These are phyloP conservation scores for Aspergillus sp. DNA, from an alignment of 2,329 filamentous ascomycete species.

Conservation along the genomic window DNA sequence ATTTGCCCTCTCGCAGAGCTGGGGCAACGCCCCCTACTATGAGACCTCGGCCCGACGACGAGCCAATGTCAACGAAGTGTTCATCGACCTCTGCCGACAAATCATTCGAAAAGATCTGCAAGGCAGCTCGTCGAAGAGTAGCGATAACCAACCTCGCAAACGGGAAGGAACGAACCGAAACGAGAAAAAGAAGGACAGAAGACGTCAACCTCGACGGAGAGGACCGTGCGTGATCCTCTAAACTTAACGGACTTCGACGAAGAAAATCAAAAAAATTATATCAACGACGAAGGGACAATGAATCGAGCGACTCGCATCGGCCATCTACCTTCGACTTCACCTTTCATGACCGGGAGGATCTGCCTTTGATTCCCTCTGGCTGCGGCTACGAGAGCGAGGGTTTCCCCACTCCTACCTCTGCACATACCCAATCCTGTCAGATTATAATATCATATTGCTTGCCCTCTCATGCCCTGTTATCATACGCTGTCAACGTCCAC, in stretches of 20 bases:
- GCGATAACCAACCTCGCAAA: conserved; percentile 30
- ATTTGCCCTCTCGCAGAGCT: conserved; percentile 80
- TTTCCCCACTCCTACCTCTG: conserved; percentile 3
- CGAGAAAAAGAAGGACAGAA: conserved; percentile 35
- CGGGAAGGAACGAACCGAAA: conserved; percentile 34
- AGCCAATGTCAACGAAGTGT: conserved; percentile 88
- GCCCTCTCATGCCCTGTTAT: conserved; percentile 18
- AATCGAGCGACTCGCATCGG: not conserved
- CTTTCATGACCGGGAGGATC: conserved; percentile 3
- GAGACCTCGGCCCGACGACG: conserved; percentile 80
- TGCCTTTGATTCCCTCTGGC: conserved; percentile 1
- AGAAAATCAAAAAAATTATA: not conserved
- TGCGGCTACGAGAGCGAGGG: not conserved
- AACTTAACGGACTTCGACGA: conserved; percentile 9
- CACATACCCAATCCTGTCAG: conserved; percentile 14
- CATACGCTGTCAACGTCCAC: conserved; percentile 21
- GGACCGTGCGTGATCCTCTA: conserved; percentile 42
- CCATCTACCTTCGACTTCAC: not conserved
- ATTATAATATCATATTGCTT: conserved; percentile 27
- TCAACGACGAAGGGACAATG: not conserved
- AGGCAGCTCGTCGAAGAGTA: conserved; percentile 31
- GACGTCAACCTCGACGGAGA: conserved; percentile 31
- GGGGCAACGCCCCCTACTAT: conserved; percentile 86
- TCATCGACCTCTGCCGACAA: conserved; percentile 79
- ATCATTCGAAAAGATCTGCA: conserved; percentile 70